Percentiles rank a stretch among this genome's conserved stretches.
These are phyloP conservation scores for Heritiera fomes DNA, from an alignment of 345 rosid genomes.

Conservation along the genomic window DNA sequence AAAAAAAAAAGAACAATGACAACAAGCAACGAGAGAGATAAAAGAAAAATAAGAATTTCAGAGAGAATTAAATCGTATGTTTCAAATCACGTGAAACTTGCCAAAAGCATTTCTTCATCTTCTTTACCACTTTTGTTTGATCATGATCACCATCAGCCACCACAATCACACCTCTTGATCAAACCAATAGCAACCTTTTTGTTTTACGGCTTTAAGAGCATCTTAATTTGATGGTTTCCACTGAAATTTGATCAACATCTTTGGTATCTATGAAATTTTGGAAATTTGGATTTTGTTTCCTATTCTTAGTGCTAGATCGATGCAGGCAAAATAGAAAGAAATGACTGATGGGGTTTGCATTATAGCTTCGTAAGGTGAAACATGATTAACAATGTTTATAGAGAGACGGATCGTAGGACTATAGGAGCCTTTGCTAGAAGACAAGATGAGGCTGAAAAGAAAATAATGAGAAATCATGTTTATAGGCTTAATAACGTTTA, in stretches of 20 bases:
- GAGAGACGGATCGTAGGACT: neutral
- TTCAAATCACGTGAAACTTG: neutral
- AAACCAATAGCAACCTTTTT: neutral
- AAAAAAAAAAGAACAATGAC: neutral
- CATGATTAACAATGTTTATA: neutral
- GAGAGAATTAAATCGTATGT: conserved; percentile 14
- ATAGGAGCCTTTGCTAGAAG: too few species aligned
- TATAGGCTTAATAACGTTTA: neutral
- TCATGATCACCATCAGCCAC: neutral
- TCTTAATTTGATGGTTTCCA: neutral
- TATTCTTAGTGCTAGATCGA: too few species aligned
- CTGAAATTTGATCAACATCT: neutral
- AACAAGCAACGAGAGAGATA: neutral
- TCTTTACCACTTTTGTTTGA: too few species aligned
- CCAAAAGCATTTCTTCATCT: neutral
- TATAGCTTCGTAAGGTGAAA: neutral
- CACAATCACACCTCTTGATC: neutral
- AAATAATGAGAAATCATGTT: neutral
- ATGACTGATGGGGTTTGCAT: too few species aligned
- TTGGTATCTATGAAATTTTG: too few species aligned
- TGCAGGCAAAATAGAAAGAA: too few species aligned
- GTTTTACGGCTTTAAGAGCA: neutral
- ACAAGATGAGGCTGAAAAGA: neutral
- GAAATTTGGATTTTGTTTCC: neutral
- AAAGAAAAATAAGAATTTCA: neutral